Evolutionary conservation across 2,329 filamentous ascomycete genomes (phyloP).

Genomic region (Venturia aucupariae): DNA sequence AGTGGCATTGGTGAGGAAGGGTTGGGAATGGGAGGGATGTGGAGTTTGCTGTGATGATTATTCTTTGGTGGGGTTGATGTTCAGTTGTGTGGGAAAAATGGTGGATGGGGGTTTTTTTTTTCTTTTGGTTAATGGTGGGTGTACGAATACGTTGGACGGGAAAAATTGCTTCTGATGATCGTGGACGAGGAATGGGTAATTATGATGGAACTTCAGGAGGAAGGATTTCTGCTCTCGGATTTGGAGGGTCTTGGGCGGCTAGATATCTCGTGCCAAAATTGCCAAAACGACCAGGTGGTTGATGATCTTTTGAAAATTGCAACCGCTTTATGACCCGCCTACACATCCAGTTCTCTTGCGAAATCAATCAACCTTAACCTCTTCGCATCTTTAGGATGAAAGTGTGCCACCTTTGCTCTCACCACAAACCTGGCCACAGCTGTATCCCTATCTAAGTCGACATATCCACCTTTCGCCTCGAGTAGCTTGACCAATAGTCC

Average conservation of each 20-base stretch:
- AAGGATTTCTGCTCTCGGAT: neutral
- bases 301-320: neutral
- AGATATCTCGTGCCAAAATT: neutral
- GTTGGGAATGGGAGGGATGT: too few species aligned
- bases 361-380: slow-evolving; percentile 46
- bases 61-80: neutral
- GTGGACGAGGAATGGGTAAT: neutral
- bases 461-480: slow-evolving; percentile 33
- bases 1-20: neutral
- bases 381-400: slow-evolving; percentile 45
- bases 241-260: neutral
- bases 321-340: neutral
- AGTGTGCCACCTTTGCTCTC: slow-evolving; percentile 46
- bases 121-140: neutral
- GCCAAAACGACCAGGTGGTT: neutral
- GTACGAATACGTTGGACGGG: neutral
- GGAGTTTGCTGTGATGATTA: too few species aligned
- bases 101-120: neutral
- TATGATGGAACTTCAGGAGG: too few species aligned
- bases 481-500: slow-evolving; percentile 39
- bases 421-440: slow-evolving; percentile 46
- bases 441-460: slow-evolving; percentile 40
- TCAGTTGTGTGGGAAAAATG: neutral
- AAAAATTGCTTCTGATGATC: neutral
- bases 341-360: slow-evolving; percentile 32